Percentiles rank a stretch among this genome's conserved stretches.
Conservation (phyloP, 2,329 filamentous ascomycete species). For the Incumbomyces lentus region DNA sequence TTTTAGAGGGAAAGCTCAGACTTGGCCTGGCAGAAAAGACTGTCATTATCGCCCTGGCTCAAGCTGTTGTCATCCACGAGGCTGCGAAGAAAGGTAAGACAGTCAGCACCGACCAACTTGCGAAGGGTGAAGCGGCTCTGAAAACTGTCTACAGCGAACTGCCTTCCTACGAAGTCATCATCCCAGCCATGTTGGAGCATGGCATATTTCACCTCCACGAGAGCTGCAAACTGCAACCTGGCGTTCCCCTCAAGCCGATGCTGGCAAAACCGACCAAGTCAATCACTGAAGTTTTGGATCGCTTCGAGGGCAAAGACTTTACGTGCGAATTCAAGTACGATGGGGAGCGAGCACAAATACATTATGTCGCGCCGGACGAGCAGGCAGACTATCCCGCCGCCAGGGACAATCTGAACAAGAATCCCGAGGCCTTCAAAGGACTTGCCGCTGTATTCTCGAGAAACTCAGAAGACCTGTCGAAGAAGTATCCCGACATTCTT, state of each 20-base stretch:
- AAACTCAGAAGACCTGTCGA: slow-evolving; percentile 92
- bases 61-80: slow-evolving; percentile 80
- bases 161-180: slow-evolving; percentile 88
- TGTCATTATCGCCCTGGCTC: slow-evolving; percentile 77
- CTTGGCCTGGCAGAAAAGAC: slow-evolving; percentile 87
- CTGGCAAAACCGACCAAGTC: slow-evolving; percentile 96
- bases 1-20: slow-evolving; percentile 86
- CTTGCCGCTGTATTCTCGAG: slow-evolving; percentile 91
- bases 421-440: slow-evolving; percentile 46
- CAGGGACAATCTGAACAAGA: slow-evolving; percentile 53
- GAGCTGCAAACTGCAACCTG: slow-evolving; percentile 81
- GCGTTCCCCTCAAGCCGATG: slow-evolving; percentile 95
- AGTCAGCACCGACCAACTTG: slow-evolving; percentile 62
- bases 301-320: slow-evolving; percentile 89
- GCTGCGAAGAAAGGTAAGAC: slow-evolving; percentile 57
- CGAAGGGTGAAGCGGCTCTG: slow-evolving; percentile 71
- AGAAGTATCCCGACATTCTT: slow-evolving; percentile 95
- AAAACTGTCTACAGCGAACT: slow-evolving; percentile 92
- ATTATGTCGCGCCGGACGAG: slow-evolving; percentile 80
- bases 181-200: slow-evolving; percentile 77
- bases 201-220: slow-evolving; percentile 75
- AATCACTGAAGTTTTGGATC: slow-evolving; percentile 92
- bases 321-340: slow-evolving; percentile 99
- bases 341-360: slow-evolving; percentile 94
- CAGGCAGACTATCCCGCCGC: slow-evolving; percentile 56